Percentiles rank a stretch among this genome's conserved stretches.
These are phyloP conservation scores for Macrophomina phaseolina DNA, from an alignment of 2,329 filamentous ascomycete species.

Conservation along the genomic window DNA sequence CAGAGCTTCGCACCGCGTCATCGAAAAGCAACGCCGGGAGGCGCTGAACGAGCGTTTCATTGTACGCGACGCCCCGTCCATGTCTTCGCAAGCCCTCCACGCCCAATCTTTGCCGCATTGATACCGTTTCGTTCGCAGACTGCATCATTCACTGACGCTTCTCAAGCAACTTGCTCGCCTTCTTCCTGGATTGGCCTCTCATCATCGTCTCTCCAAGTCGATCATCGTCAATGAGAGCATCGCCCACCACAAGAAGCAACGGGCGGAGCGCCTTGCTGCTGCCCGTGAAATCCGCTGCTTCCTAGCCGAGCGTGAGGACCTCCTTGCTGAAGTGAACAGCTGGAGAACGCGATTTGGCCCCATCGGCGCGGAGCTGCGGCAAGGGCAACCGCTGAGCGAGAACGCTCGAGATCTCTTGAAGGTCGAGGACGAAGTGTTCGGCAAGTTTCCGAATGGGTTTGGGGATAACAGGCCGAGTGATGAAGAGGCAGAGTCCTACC, in stretches of 20 bases:
- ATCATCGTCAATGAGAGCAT: slow-evolving; percentile 35
- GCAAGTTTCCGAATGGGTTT: slow-evolving; percentile 33
- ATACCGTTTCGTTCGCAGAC: not conserved
- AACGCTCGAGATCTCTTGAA: slow-evolving; percentile 24
- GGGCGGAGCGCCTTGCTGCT: slow-evolving; percentile 28
- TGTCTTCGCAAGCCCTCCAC: too few relatives aligned
- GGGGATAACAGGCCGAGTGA: slow-evolving; percentile 31
- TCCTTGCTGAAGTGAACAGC: slow-evolving; percentile 31
- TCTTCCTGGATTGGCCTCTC: slow-evolving; percentile 30
- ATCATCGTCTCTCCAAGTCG: slow-evolving; percentile 34
- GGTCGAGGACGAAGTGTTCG: slow-evolving; percentile 32
- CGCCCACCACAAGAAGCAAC: slow-evolving; percentile 30
- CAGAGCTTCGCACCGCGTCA: slow-evolving; percentile 34
- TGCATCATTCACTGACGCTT: not conserved
- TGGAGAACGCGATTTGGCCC: slow-evolving; percentile 29
- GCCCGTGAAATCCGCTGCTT: slow-evolving; percentile 29
- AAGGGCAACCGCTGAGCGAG: slow-evolving; percentile 27
- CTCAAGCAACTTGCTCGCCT: slow-evolving; percentile 34
- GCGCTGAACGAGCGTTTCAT: slow-evolving; percentile 34
- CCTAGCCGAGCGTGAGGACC: slow-evolving; percentile 32
- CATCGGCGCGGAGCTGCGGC: not conserved
- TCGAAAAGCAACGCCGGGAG: slow-evolving; percentile 34
- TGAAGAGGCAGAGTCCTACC: slow-evolving; percentile 17
- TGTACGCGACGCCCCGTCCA: slow-evolving; percentile 27
- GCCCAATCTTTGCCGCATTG: too few relatives aligned